phyloP scores from a whole-genome alignment of 2,329 filamentous ascomycete species.

The Penicillium sp. region DNA sequence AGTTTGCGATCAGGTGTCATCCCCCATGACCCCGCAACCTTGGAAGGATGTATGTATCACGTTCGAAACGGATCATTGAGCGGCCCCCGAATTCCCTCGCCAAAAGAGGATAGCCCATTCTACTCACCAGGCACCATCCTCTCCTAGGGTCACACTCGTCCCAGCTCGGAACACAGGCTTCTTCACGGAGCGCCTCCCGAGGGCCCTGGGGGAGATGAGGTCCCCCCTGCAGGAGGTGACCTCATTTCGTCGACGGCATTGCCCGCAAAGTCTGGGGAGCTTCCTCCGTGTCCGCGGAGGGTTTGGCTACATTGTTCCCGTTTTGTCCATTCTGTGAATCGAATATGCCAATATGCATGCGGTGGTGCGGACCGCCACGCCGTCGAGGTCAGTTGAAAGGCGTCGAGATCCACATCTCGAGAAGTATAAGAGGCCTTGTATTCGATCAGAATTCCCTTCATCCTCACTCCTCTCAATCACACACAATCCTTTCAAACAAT shows the following conservation, averaged over 20 bases:
- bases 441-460: neutral
- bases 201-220: slow-evolving; percentile 3
- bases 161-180: slow-evolving; percentile 10
- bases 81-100: neutral
- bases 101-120: slow-evolving; percentile 5
- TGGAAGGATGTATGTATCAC: neutral
- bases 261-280: slow-evolving; percentile 7
- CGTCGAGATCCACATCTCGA: slow-evolving; percentile 5
- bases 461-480: slow-evolving; percentile 6
- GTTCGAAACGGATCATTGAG: slow-evolving; percentile 10
- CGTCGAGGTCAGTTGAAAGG: slow-evolving; percentile 10
- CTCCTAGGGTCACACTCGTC: slow-evolving; percentile 2
- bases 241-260: slow-evolving; percentile 6
- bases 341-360: neutral
- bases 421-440: slow-evolving; percentile 20
- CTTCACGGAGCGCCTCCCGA: slow-evolving; percentile 4
- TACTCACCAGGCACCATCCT: neutral
- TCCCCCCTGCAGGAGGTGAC: slow-evolving; percentile 9
- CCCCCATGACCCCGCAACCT: neutral
- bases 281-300: slow-evolving; percentile 31
- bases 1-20: neutral
- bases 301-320: slow-evolving; percentile 12
- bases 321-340: slow-evolving; percentile 15
- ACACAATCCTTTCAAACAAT: neutral
- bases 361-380: slow-evolving; percentile 21